Evolutionary conservation across 306 rosid species (phyloP).

Genomic region (Albizia julibrissin): DNA sequence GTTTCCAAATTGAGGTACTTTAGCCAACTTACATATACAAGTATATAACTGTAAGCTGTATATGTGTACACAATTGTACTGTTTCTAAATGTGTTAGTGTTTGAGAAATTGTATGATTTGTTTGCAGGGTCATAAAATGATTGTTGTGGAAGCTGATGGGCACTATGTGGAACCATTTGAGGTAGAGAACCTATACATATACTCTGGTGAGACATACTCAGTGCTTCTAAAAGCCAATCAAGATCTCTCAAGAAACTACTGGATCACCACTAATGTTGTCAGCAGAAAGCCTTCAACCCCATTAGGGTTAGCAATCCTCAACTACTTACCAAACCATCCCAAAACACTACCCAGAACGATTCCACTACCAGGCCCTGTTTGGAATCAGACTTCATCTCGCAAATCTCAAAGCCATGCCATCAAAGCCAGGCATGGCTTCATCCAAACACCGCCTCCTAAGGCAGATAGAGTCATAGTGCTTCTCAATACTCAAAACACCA

Average conservation of each 20-base stretch:
- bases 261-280: slow-evolving; percentile 30
- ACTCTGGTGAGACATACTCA: slow-evolving; percentile 46
- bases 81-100: background rate
- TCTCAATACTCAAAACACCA: slow-evolving; percentile 34
- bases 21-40: background rate
- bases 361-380: slow-evolving; percentile 34
- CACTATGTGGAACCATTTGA: slow-evolving; percentile 42
- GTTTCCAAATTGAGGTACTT: slow-evolving; percentile 61
- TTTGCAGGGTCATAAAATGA: slow-evolving; percentile 37
- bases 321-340: slow-evolving; percentile 25
- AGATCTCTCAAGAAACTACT: slow-evolving; percentile 37
- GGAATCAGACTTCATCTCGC: slow-evolving; percentile 16
- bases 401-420: slow-evolving; percentile 22
- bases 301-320: slow-evolving; percentile 33
- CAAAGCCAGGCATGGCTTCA: slow-evolving; percentile 30
- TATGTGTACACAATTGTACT: background rate
- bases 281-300: slow-evolving; percentile 29
- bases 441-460: slow-evolving; percentile 1
- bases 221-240: slow-evolving; percentile 27
- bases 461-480: slow-evolving; percentile 33
- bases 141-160: slow-evolving; percentile 42
- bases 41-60: background rate
- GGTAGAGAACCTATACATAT: slow-evolving; percentile 26
- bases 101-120: background rate
- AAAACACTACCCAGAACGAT: slow-evolving; percentile 25